Evolutionary conservation across 306 rosid species (phyloP).

Genomic region (Nissolia schottii): DNA sequence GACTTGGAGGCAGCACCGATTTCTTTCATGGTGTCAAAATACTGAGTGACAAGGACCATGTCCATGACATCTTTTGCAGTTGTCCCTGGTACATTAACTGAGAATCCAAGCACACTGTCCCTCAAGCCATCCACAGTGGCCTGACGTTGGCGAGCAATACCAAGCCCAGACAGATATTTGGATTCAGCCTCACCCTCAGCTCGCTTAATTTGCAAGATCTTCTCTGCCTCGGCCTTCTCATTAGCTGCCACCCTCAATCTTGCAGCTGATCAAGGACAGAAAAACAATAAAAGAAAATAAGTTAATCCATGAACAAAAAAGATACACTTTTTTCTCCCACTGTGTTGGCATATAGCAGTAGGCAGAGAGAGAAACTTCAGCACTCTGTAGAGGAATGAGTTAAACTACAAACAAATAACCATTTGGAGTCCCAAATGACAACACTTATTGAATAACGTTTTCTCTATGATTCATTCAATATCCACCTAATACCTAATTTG

Average conservation of each 20-base stretch:
- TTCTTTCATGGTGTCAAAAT: conserved; percentile 96
- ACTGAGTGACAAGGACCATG: conserved; percentile 96
- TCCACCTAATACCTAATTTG: neutral
- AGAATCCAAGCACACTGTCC: conserved; percentile 87
- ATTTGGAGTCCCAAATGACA: neutral
- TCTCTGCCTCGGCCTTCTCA: conserved; percentile 97
- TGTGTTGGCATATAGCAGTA: neutral
- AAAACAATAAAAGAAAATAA: neutral
- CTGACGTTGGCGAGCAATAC: conserved; percentile 94
- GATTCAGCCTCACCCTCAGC: conserved; percentile 97
- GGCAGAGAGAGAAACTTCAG: neutral
- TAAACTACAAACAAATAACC: neutral
- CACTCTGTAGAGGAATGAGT: neutral
- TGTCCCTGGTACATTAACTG: conserved; percentile 89
- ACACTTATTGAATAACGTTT: no score
- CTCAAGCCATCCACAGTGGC: conserved; percentile 93
- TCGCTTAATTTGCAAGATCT: conserved; percentile 79
- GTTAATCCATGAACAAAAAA: neutral
- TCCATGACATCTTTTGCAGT: conserved; percentile 93
- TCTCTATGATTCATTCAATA: neutral
- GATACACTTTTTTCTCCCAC: neutral
- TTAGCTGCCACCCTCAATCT: conserved; percentile 84
- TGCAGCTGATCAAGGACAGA: conserved; percentile 56
- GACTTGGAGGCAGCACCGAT: conserved; percentile 90
- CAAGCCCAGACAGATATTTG: conserved; percentile 81